Percentiles rank a stretch among this genome's conserved stretches.
phyloP scores from a whole-genome alignment of 2,329 filamentous ascomycete species.

The Arachnomyces sp. region DNA sequence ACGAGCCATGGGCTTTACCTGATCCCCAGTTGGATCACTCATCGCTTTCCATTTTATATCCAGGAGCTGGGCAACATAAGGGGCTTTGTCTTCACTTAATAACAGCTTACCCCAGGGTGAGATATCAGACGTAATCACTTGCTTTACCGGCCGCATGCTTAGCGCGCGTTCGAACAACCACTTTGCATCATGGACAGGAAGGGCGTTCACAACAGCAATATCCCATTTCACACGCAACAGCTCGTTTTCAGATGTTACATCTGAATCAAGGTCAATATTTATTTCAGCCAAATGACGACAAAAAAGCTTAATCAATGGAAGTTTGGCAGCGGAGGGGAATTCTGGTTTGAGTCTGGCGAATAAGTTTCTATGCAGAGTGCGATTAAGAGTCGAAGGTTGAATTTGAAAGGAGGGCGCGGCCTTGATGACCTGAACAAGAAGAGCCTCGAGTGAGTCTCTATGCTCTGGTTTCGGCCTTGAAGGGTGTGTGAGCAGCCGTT shows the following conservation, averaged over 20 bases:
- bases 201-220: neutral
- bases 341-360: neutral
- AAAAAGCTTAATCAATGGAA: conserved; percentile 7
- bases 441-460: neutral
- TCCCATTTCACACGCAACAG: conserved; percentile 1
- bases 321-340: neutral
- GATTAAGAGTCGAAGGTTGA: neutral
- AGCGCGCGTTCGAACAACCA: conserved; percentile 6
- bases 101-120: neutral
- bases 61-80: neutral
- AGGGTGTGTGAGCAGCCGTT: neutral
- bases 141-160: neutral
- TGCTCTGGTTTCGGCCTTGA: conserved; percentile 3
- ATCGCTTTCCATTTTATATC: conserved; percentile 6
- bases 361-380: neutral
- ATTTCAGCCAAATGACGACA: conserved; percentile 4
- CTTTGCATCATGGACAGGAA: conserved; percentile 4
- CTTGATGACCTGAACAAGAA: conserved; percentile 3
- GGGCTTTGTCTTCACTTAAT: neutral
- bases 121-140: neutral
- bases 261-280: conserved; percentile 4
- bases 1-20: neutral
- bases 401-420: neutral
- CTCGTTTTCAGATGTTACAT: neutral
- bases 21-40: neutral